These are phyloP conservation scores for Bolboschoenus planiculmis DNA, from an alignment of 176 grass and related monocot species.

Conservation along the genomic window DNA sequence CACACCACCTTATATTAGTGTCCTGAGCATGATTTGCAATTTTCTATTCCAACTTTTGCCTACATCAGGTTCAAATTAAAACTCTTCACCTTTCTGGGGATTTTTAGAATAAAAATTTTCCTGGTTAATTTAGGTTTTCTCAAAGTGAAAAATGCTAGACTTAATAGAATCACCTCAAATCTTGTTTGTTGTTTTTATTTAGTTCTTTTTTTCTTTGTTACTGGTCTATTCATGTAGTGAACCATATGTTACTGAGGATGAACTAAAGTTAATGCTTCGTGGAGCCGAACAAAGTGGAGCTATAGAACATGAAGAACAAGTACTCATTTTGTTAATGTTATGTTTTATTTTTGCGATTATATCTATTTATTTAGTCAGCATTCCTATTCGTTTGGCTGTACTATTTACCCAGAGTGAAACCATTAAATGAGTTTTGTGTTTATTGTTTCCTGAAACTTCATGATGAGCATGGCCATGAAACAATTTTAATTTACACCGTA, in stretches of 20 bases:
- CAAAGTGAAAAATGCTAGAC: not conserved
- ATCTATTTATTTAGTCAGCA: not conserved
- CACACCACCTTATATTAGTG: not conserved
- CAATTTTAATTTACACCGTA: not conserved
- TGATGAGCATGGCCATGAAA: not conserved
- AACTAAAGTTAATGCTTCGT: constrained; percentile 95
- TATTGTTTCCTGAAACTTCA: not conserved
- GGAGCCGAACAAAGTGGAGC: constrained; percentile 92
- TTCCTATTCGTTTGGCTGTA: not conserved
- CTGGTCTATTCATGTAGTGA: constrained; percentile 46
- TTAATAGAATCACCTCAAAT: not conserved
- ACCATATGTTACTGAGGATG: constrained; percentile 98
- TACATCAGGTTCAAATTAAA: not conserved
- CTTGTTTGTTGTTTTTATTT: constrained; percentile 16
- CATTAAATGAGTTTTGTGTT: not conserved
- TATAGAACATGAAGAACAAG: constrained; percentile 99
- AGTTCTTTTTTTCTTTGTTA: not conserved
- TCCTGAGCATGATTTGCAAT: not conserved
- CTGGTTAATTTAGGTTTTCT: not conserved
- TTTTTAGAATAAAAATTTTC: not conserved
- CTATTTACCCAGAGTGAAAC: not conserved
- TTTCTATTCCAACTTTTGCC: not conserved
- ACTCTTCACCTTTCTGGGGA: not conserved
- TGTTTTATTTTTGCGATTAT: not conserved
- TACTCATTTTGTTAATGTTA: constrained; percentile 23